phyloP scores from a whole-genome alignment of 2,329 filamentous ascomycete species.

The Exophiala dermatitidis region DNA sequence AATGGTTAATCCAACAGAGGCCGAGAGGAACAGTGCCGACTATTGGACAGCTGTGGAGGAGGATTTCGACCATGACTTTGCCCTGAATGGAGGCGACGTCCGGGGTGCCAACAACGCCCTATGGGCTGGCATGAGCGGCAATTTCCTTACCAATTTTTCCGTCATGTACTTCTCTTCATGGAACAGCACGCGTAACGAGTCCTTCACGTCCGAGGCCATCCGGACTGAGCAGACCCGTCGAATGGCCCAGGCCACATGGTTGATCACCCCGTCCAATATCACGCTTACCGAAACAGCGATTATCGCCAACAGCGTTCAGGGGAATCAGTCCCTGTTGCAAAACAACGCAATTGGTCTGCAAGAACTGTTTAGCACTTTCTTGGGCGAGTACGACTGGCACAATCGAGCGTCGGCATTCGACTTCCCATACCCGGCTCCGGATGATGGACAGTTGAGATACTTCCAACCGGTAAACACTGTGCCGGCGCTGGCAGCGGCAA shows the following conservation, averaged over 20 bases:
- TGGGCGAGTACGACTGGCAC: conserved; percentile 17
- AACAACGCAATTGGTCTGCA: conserved; percentile 9
- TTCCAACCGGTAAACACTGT: conserved; percentile 10
- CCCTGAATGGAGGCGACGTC: conserved; percentile 8
- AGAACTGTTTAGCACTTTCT: conserved; percentile 11
- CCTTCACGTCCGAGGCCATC: conserved; percentile 16
- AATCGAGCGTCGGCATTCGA: conserved; percentile 10
- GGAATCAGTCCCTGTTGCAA: conserved; percentile 7
- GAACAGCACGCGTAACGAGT: conserved; percentile 15
- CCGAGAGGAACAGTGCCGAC: conserved; percentile 5
- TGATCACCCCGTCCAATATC: conserved; percentile 12
- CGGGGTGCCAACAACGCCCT: conserved; percentile 12
- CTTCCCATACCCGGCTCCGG: conserved; percentile 6
- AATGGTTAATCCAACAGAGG: conserved; percentile 7
- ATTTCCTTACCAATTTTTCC: conserved; percentile 11
- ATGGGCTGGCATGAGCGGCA: conserved; percentile 13
- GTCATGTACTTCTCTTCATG: conserved; percentile 15
- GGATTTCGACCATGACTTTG: conserved; percentile 5
- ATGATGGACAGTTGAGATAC: background rate
- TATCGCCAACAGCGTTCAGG: background rate
- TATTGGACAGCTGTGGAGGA: conserved; percentile 8
- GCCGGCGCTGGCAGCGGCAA: conserved; percentile 13
- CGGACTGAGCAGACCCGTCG: conserved; percentile 11
- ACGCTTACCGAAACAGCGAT: conserved; percentile 3
- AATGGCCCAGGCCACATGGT: conserved; percentile 11